Conservation (phyloP, 1,139 yeast species). For the Eremothecium sinecaudum region DNA sequence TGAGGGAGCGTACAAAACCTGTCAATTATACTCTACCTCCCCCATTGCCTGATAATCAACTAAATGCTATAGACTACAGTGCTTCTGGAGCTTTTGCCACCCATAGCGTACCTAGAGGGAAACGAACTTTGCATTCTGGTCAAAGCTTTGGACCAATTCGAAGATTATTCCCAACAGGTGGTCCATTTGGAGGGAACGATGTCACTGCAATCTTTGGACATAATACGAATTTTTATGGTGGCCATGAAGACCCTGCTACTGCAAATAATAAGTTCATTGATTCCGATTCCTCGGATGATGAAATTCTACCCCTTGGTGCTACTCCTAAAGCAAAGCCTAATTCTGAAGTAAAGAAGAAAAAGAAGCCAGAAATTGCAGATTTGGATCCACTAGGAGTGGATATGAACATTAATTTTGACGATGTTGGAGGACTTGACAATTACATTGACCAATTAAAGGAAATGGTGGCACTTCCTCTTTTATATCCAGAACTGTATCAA, state of each 20-base stretch:
- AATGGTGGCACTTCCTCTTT: constrained; percentile 89
- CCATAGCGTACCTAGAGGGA: constrained; percentile 28
- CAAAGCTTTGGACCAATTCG: constrained; percentile 37
- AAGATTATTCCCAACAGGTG: constrained; percentile 85
- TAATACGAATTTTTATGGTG: constrained; percentile 38
- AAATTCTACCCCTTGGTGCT: constrained; percentile 33
- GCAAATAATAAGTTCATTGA: constrained; percentile 33
- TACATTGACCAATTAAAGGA: constrained; percentile 89
- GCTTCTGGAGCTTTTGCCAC: constrained; percentile 15
- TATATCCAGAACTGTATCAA: constrained; percentile 90
- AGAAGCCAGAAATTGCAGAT: constrained; percentile 75
- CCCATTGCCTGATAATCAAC: constrained; percentile 49
- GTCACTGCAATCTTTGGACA: constrained; percentile 67
- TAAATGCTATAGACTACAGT: constrained; percentile 29
- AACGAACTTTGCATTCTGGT: constrained; percentile 23
- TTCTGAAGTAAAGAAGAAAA: constrained; percentile 32
- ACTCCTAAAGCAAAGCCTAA: constrained; percentile 21
- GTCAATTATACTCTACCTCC: constrained; percentile 85
- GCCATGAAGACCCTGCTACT: constrained; percentile 36
- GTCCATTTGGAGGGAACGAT: constrained; percentile 94
- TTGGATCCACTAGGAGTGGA: constrained; percentile 93
- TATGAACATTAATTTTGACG: constrained; percentile 80
- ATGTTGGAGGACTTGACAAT: constrained; percentile 87
- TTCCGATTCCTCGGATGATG: constrained; percentile 69
- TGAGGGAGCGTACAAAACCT: constrained; percentile 63